These are phyloP conservation scores for Aspergillus fumigatus DNA, from an alignment of 2,329 filamentous ascomycete species.

Conservation along the genomic window DNA sequence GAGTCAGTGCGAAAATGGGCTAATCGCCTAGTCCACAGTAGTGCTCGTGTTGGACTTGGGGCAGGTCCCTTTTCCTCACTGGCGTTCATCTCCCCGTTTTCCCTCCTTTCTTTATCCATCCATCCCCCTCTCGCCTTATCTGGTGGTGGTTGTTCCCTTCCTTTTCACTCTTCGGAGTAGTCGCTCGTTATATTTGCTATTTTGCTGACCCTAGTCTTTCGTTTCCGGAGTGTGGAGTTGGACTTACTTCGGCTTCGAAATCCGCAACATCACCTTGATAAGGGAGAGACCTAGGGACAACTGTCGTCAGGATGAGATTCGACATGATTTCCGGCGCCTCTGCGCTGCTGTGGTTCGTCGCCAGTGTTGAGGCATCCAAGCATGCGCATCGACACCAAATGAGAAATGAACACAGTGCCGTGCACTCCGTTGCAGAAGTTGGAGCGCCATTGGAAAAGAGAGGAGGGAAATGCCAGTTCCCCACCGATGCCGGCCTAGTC, in stretches of 20 bases:
- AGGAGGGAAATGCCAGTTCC: slow-evolving; percentile 59
- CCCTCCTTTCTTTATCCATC: slow-evolving; percentile 18
- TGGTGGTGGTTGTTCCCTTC: slow-evolving; percentile 1
- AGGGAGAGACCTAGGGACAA: not conserved
- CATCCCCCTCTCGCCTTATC: slow-evolving; percentile 25
- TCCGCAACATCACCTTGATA: not conserved
- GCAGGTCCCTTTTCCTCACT: slow-evolving; percentile 1
- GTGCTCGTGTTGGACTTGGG: not conserved
- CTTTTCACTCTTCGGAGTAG: not conserved
- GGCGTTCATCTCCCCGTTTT: not conserved
- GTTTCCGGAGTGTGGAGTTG: slow-evolving; percentile 5
- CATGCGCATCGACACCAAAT: slow-evolving; percentile 22
- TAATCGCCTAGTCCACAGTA: not conserved
- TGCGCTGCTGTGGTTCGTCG: slow-evolving; percentile 35
- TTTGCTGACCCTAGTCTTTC: slow-evolving; percentile 20
- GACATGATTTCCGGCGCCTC: slow-evolving; percentile 28
- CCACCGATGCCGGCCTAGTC: slow-evolving; percentile 62
- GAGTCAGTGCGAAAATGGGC: not conserved
- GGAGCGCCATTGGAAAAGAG: slow-evolving; percentile 48
- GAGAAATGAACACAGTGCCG: slow-evolving; percentile 4
- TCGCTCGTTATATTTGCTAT: not conserved
- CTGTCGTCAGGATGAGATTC: slow-evolving; percentile 30
- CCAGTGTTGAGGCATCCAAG: slow-evolving; percentile 32
- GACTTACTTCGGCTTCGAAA: not conserved
- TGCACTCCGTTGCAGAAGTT: slow-evolving; percentile 18